Base-by-base conservation (phyloP, 805 yeast genomes). In the Nakazawaea peltata region DNA sequence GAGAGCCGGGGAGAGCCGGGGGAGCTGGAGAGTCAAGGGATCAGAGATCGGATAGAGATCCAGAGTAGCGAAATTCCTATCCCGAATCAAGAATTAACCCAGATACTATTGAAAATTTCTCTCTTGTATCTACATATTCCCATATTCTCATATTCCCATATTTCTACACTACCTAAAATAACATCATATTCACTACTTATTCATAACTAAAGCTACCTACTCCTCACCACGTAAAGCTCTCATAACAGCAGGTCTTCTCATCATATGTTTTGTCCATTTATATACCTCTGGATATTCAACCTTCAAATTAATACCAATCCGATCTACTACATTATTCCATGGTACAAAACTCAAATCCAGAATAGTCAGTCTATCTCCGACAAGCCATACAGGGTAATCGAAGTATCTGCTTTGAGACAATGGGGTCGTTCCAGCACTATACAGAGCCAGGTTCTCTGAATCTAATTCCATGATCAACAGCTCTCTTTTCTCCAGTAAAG, bases 281-380 rank as follows among this genome's bases (percentile, higher is more conserved):
- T 84, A 87, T 31, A 87, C 96, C 61, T 88, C 97, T 2, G 96
- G 96, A 53, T 82, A 87, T 55, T 88, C 97, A 21, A 74, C 70
- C 54, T 81, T 81, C 49, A 88, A 71, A 49, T 83, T 84, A 43
- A 88, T 85, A 6, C 96, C 97, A 36, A 88, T 82, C 49, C 95
- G 69, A 54, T 84, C 95, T 36, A 88, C 94, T 13, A 88, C 96
- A 50, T 87, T 88, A 57, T 88, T 88, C 97, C 97, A 88, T 12
- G 97, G 94, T 19, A 88, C 95, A 61, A 88, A 88, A 16, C 90
- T 75, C 50, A 88, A 66, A 57, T 88, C 97, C 2, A 97, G 97
- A 30, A 88, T 77, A 1, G 96, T 37, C 15, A 33, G 26, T 29
- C 40, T 61, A 48, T 87, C 95, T 19, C 95, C 94, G 11, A 87